Base-by-base conservation (phyloP, 2,329 filamentous ascomycete species). In the Hypoxylon sp. region DNA sequence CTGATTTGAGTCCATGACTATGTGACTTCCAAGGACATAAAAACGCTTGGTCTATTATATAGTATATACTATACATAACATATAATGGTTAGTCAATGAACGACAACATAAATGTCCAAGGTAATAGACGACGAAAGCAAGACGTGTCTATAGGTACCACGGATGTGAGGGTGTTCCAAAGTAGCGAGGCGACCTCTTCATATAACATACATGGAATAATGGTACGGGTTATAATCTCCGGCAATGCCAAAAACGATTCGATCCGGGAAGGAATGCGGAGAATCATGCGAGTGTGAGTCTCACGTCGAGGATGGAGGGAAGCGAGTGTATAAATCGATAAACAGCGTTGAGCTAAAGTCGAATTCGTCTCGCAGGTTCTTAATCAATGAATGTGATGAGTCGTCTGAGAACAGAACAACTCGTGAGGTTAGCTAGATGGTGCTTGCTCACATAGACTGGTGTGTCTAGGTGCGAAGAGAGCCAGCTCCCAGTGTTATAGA, bases 401-500 rank as follows among this genome's bases (percentile, higher is more conserved):
- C 79, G 79, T 76, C 78, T 77, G 74, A 75, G 75, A 75, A 73
- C 74, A 79, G 77, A 78, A 77, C 79, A 80, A 80, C 82, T 82
- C 80, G 81, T 82, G 82, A 71, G 71, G 68, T 67, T 72, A 70
- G 73, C 75, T 75, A 68, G 50, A 74, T 77, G 72, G 73, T 51
- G 74, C 75, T 77, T 76, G 74, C 74, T 78, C 73, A 74, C 68
- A 72, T 73, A 74, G 72, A 77, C 78, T 79, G 79, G 75, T 68
- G 69, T 75, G 79, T 81, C 79, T 76, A 77, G 77, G 79, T 79
- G 74, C 74, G 75, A 80, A 84, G 83, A 86, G 84, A 85, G 81
- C 85, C 85, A 85, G 85, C 84, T 87, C 84, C 81, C 82, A 83
- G 82, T 78, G 77, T 80, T 80, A 80, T 80, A 81, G 78, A 78